Percentiles rank a stretch among this genome's conserved stretches.
phyloP scores from a whole-genome alignment of 805 yeast species.

The Ogataea dorogensis region DNA sequence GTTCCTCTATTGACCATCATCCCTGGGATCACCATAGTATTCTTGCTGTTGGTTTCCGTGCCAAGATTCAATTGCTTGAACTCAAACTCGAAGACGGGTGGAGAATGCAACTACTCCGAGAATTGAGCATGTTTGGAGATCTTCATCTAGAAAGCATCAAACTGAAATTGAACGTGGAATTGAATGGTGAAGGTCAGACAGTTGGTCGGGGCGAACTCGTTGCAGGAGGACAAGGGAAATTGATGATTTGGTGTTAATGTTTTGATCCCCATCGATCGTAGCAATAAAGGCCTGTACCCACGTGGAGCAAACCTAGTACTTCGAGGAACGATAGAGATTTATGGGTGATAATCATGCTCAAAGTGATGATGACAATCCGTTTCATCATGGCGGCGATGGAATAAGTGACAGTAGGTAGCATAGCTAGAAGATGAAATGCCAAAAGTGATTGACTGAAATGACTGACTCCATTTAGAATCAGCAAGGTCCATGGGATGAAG shows the following conservation, averaged over 20 bases:
- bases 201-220: constrained; percentile 38
- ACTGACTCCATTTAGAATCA: constrained; percentile 66
- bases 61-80: constrained; percentile 28
- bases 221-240: constrained; percentile 56
- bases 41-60: constrained; percentile 35
- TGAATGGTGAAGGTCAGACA: constrained; percentile 35
- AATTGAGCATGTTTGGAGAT: constrained; percentile 22
- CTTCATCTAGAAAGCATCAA: constrained; percentile 33
- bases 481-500: constrained; percentile 43
- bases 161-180: constrained; percentile 32
- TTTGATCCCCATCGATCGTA: constrained; percentile 58
- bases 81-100: constrained; percentile 20
- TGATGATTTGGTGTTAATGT: constrained; percentile 45
- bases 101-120: constrained; percentile 27
- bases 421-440: constrained; percentile 77
- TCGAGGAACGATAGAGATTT: constrained; percentile 47
- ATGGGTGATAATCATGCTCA: constrained; percentile 68
- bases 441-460: constrained; percentile 79
- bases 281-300: constrained; percentile 55
- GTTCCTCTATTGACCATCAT: constrained; percentile 7
- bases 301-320: constrained; percentile 47
- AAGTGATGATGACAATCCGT: constrained; percentile 78
- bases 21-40: constrained; percentile 38
- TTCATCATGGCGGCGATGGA: constrained; percentile 87
- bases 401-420: constrained; percentile 80